Conservation (phyloP, 495 filamentous ascomycete species). For the Zalerion maritima region DNA sequence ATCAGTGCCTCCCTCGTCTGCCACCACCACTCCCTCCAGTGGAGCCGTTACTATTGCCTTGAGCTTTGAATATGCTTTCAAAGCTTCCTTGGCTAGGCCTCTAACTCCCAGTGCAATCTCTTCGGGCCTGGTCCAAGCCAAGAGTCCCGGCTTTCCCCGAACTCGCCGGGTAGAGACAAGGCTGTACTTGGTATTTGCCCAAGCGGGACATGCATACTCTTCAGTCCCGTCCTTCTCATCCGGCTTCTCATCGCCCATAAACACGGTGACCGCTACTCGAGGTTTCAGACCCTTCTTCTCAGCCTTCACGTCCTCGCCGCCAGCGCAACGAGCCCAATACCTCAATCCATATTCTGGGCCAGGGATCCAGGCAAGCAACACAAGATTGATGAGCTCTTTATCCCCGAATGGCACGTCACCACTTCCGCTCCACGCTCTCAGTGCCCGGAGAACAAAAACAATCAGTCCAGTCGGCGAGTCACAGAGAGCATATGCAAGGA, state of each 20-base stretch:
- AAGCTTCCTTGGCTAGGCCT: conserved; percentile 21
- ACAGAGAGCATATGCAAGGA: conserved; percentile 35
- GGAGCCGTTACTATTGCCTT: conserved; percentile 8
- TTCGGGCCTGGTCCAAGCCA: conserved; percentile 29
- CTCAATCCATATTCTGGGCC: conserved; percentile 32
- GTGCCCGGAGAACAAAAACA: conserved; percentile 24
- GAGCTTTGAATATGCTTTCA: conserved; percentile 18
- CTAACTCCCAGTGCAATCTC: conserved; percentile 23
- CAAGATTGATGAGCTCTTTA: conserved; percentile 29
- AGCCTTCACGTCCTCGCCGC: conserved; percentile 13
- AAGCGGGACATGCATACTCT: conserved; percentile 28
- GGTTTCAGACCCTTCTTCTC: conserved; percentile 10
- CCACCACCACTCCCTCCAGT: conserved; percentile 18
- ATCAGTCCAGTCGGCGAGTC: conserved; percentile 38
- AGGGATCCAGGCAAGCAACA: conserved; percentile 33
- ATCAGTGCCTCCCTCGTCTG: conserved; percentile 5
- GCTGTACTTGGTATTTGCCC: conserved; percentile 26
- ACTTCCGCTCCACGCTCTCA: too few species aligned
- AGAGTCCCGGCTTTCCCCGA: conserved; percentile 16
- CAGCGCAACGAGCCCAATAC: conserved; percentile 27
- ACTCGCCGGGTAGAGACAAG: conserved; percentile 22
- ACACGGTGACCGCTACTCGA: conserved; percentile 30
- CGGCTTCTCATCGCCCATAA: conserved; percentile 15
- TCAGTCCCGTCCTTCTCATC: conserved; percentile 6
- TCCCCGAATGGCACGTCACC: too few species aligned